phyloP scores from a whole-genome alignment of 805 yeast species.

The Zygosaccharomyces rouxii region DNA sequence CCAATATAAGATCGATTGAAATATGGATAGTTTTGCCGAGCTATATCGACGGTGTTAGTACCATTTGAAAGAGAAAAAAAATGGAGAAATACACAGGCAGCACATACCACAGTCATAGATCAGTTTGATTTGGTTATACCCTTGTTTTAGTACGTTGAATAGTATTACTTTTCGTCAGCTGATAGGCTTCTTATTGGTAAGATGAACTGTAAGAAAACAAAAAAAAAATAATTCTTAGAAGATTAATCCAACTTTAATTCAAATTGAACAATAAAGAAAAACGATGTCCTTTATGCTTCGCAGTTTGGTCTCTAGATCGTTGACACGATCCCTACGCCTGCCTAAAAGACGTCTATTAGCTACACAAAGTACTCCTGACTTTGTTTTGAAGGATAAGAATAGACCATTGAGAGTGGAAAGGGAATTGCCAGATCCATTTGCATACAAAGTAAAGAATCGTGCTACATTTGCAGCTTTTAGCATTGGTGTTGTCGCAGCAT shows the following conservation, averaged over 20 bases:
- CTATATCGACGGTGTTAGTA: constrained; percentile 21
- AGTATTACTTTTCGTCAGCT: constrained; percentile 2
- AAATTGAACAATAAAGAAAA: not conserved
- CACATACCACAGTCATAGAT: constrained; percentile 2
- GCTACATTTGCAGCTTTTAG: constrained; percentile 53
- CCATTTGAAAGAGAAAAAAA: not conserved
- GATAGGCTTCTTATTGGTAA: not conserved
- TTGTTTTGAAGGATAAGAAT: constrained; percentile 20
- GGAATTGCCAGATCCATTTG: constrained; percentile 76
- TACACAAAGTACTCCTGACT: constrained; percentile 10
- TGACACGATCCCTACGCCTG: constrained; percentile 6
- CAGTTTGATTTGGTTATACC: not conserved
- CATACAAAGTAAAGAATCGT: constrained; percentile 48
- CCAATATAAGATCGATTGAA: constrained; percentile 53
- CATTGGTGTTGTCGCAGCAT: constrained; percentile 48
- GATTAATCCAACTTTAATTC: not conserved
- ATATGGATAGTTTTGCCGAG: constrained; percentile 54
- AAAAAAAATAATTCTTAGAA: not conserved
- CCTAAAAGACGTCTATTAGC: constrained; percentile 10
- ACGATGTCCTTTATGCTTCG: constrained; percentile 9
- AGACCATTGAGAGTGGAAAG: constrained; percentile 63
- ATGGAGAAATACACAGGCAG: not conserved
- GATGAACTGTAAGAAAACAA: not conserved
- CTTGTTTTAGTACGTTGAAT: not conserved
- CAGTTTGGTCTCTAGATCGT: not conserved